Base-by-base conservation (phyloP, 148 eudicot genomes). In the Simmondsia chinensis region DNA sequence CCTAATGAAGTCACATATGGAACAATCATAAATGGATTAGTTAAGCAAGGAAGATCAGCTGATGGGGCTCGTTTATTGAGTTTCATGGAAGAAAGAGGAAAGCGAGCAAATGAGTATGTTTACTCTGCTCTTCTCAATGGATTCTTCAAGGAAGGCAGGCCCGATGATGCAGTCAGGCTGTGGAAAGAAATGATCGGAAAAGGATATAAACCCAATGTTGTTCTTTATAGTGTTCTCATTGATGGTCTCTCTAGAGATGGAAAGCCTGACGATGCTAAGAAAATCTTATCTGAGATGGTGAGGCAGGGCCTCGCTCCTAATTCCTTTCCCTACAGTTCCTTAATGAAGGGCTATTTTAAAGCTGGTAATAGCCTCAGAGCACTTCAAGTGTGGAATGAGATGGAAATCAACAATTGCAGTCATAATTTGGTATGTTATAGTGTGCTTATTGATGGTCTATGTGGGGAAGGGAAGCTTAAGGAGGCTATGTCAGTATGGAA, bases 1-100 rank as follows among this genome's bases (percentile, higher is more conserved):
- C 97, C 97, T 17, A 85, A 76, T 66, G 76, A 65, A 30, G 70
- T 89, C 46, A 89, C 97, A 0, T 89, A 77, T 65, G 93, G 95
- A 25, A 76, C 97, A 5, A 64, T 89, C 46, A 79, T 85, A 52
- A 72, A 89, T 63, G 95, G 95, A 24, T 76, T 81, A 54, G 95
- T 85, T 46, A 89, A 78, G 71, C 72, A 72, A 56, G 67, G 87
- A 48, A 71, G 78, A 68, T 66, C 76, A 15, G 43, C 41, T 21
- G 97, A 89, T 52, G 97, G 74, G 13, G 52, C 63, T 20, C 44
- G 29, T 19, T 42, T 81, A 34, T 61, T 89, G 61, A 31, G 46
- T 34, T 69, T 52, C 12, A 69, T 89, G 74, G 82, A 81, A 63
- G 74, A 81, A 59, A 84, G 85, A 62, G 97, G 95, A 38, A 66